These are phyloP conservation scores for Tolypocladium tundrense DNA, from an alignment of 2,329 filamentous ascomycete genomes.

Conservation along the genomic window DNA sequence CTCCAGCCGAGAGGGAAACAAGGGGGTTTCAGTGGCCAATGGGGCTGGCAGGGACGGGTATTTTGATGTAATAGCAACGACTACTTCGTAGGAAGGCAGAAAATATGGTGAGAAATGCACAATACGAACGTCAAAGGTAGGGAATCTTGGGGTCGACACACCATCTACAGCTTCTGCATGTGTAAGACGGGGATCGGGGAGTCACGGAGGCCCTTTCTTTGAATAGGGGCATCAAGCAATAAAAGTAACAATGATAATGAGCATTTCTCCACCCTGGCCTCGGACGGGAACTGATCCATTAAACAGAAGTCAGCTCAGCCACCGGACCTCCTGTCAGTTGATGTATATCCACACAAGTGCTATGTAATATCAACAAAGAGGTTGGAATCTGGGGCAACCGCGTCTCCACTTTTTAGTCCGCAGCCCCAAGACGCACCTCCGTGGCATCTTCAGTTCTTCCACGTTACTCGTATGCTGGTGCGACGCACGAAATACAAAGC, in stretches of 20 bases:
- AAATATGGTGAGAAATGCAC: background rate
- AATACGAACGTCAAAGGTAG: background rate
- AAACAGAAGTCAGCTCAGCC: no score
- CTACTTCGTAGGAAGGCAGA: background rate
- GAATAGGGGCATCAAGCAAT: background rate
- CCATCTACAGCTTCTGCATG: background rate
- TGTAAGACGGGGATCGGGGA: background rate
- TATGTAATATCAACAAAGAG: background rate
- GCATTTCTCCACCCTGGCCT: background rate
- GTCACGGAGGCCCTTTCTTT: background rate
- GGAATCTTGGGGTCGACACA: background rate
- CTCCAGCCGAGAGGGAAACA: background rate
- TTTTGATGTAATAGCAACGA: background rate
- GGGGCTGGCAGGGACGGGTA: background rate
- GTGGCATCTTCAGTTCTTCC: background rate
- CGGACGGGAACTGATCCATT: background rate
- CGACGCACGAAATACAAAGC: background rate
- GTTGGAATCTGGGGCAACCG: background rate
- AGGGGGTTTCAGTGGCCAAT: background rate
- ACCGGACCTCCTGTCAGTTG: no score
- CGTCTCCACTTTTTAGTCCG: background rate
- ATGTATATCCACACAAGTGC: no score
- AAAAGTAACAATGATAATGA: background rate
- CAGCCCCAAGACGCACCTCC: background rate
- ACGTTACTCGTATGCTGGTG: background rate